Conservation (phyloP, 805 yeast genomes). For the Sporopachydermia lactativora region DNA sequence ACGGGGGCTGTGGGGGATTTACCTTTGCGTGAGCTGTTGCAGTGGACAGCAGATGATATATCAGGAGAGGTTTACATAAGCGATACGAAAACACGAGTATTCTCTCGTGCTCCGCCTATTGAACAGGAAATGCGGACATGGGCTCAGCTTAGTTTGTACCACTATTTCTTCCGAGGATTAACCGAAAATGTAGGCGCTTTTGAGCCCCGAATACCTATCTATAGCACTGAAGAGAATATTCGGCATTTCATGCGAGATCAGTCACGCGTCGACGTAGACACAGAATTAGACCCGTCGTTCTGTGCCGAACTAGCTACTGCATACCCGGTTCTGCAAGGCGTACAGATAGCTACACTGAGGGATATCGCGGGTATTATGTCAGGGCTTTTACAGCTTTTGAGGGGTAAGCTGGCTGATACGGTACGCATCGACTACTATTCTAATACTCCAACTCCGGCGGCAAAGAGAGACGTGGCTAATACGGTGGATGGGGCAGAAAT, state of each 20-base stretch:
- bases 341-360: background rate
- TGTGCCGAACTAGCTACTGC: background rate
- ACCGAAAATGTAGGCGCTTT: background rate
- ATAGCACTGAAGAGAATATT: background rate
- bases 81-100: background rate
- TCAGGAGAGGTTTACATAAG: background rate
- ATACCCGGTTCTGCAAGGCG: background rate
- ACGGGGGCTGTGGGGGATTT: background rate
- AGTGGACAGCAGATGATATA: background rate
- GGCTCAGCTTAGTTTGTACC: background rate
- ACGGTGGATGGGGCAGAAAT: too few relatives aligned
- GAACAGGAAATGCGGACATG: background rate
- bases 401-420: too few relatives aligned
- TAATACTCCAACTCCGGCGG: too few relatives aligned
- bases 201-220: background rate
- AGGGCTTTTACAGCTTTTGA: too few relatives aligned
- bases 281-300: background rate
- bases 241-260: background rate
- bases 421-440: too few relatives aligned
- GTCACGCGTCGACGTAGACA: background rate
- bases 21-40: background rate
- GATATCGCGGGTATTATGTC: too few relatives aligned
- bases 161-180: background rate
- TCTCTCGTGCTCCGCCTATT: background rate
- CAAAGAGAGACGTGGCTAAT: too few relatives aligned